Percentiles rank a stretch among this genome's conserved stretches.
These are phyloP conservation scores for Chlorokybus atmophyticus DNA, from an alignment of 139 green algal species.

Conservation along the genomic window DNA sequence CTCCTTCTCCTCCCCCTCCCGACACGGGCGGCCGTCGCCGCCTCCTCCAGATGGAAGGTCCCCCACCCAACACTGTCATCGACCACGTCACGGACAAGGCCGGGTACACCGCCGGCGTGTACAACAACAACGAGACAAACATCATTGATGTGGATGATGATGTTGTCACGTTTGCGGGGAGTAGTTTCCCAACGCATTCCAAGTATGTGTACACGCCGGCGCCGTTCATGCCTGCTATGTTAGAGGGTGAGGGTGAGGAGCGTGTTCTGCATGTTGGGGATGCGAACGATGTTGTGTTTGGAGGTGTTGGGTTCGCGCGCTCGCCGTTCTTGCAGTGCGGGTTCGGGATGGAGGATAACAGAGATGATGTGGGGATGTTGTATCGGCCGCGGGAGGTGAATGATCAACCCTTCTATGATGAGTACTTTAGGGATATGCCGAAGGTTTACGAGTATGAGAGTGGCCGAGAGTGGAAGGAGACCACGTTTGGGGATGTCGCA, in stretches of 20 bases:
- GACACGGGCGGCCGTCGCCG: neutral
- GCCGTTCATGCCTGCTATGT: conserved; percentile 1
- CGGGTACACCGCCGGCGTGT: too few species aligned
- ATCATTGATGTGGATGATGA: too few species aligned
- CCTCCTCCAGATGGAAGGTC: too few species aligned
- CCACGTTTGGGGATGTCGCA: too few species aligned
- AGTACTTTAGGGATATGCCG: conserved; percentile 4
- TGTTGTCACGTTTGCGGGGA: too few species aligned
- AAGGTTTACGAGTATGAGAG: too few species aligned
- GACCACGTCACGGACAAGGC: too few species aligned
- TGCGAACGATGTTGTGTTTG: conserved; percentile 6
- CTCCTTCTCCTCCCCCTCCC: neutral
- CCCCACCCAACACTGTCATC: too few species aligned
- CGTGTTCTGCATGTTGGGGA: too few species aligned
- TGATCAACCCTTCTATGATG: neutral
- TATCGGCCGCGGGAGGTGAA: neutral
- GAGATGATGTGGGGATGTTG: neutral
- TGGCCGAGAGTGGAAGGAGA: too few species aligned
- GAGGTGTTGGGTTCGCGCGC: conserved; percentile 17
- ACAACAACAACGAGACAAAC: too few species aligned
- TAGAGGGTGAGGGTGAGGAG: conserved; percentile 6
- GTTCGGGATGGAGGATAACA: neutral
- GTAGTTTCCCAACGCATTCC: too few species aligned
- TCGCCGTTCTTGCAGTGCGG: conserved; percentile 22
- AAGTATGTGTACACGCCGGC: conserved; percentile 10